Evolutionary conservation across 2,329 filamentous ascomycete species (phyloP).

Genomic region (Colletotrichum caudatum): DNA sequence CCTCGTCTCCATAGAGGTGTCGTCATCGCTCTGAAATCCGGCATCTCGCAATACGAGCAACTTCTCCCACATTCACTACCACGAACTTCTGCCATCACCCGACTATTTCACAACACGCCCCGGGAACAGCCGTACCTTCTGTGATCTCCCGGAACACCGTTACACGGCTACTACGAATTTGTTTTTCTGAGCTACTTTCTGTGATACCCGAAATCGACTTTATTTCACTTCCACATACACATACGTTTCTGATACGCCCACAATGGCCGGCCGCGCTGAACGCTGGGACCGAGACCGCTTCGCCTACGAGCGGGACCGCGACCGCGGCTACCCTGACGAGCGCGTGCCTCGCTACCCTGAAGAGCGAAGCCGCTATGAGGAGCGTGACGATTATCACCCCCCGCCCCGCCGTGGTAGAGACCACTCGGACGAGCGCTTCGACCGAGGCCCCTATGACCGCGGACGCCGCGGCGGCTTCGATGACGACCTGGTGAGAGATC

Average conservation of each 20-base stretch:
- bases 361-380: conserved; percentile 49
- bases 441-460: conserved; percentile 54
- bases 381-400: conserved; percentile 41
- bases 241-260: conserved; percentile 22
- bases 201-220: conserved; percentile 30
- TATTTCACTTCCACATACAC: neutral
- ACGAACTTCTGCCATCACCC: conserved; percentile 33
- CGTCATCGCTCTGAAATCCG: conserved; percentile 39
- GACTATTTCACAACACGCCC: conserved; percentile 25
- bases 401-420: conserved; percentile 56
- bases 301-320: conserved; percentile 54
- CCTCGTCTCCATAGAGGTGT: conserved; percentile 25
- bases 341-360: conserved; percentile 57
- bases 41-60: conserved; percentile 28
- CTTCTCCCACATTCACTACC: conserved; percentile 18
- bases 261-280: conserved; percentile 51
- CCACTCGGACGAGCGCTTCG: conserved; percentile 62
- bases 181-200: conserved; percentile 17
- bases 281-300: conserved; percentile 70
- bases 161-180: conserved; percentile 7
- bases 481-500: conserved; percentile 61
- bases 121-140: neutral
- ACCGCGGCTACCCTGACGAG: conserved; percentile 64
- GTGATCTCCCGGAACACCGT: neutral
- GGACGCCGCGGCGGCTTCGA: conserved; percentile 57